A percentile compares a stretch with the other conserved stretches of the same genome.
Conservation (phyloP, 208 protist species). For the Leishmania major region DNA sequence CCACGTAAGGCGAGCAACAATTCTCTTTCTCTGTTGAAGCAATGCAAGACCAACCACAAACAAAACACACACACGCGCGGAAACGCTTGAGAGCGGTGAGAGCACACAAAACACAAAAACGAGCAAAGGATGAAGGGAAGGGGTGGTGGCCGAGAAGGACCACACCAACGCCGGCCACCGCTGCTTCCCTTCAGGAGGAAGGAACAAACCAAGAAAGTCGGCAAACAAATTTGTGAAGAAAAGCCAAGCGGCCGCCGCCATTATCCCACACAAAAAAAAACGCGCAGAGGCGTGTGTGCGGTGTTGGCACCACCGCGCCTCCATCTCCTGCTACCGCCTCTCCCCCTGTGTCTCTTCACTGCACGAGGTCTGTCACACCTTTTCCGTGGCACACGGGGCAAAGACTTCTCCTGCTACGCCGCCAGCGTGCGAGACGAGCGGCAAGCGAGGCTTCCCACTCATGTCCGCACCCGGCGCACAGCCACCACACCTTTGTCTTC, state of each 20-base stretch:
- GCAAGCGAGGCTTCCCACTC: conserved; percentile 77
- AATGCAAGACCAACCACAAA: not conserved
- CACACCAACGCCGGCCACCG: not conserved
- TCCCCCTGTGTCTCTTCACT: not conserved
- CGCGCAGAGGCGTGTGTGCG: not conserved
- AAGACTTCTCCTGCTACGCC: conserved; percentile 28
- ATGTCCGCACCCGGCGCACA: conserved; percentile 73
- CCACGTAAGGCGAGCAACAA: no score
- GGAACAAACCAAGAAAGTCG: not conserved
- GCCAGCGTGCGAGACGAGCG: conserved; percentile 37
- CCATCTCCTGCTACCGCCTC: not conserved
- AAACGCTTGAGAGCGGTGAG: not conserved
- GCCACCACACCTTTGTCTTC: conserved; percentile 82
- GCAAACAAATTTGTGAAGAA: conserved; percentile 1
- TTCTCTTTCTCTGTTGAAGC: not conserved
- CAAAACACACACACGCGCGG: not conserved
- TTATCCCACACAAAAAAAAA: not conserved
- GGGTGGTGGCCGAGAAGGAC: no score
- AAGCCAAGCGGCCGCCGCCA: not conserved
- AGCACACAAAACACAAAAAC: not conserved
- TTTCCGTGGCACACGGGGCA: conserved; percentile 68
- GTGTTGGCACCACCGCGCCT: not conserved
- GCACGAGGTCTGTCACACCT: conserved; percentile 16
- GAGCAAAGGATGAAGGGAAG: not conserved
- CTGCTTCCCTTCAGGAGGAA: not conserved